Conservation (phyloP, 768 basidiomycete genomes). For the Atractiella rhizophila region DNA sequence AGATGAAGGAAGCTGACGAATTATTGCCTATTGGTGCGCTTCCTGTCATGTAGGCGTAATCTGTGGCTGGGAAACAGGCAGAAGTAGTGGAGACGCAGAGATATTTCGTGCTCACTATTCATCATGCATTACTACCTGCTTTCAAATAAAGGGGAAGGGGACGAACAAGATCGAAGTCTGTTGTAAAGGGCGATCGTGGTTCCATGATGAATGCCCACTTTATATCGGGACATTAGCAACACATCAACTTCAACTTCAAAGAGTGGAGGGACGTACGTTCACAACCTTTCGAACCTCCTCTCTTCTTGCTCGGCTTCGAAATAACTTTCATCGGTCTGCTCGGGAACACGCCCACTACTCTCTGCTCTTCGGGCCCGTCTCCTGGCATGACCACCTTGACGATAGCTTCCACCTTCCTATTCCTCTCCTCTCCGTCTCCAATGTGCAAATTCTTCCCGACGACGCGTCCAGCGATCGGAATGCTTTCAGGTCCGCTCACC, state of each 20-base stretch:
- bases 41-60: conserved; percentile 24
- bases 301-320: conserved; percentile 92
- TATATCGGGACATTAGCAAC: background rate
- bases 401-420: conserved; percentile 79
- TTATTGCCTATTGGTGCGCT: background rate
- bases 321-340: conserved; percentile 94
- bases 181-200: conserved; percentile 88
- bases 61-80: conserved; percentile 75
- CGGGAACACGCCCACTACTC: conserved; percentile 65
- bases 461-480: conserved; percentile 74
- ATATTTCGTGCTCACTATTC: conserved; percentile 86
- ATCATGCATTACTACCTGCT: background rate
- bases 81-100: conserved; percentile 84
- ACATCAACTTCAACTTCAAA: background rate
- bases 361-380: conserved; percentile 36
- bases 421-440: conserved; percentile 66
- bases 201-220: conserved; percentile 86
- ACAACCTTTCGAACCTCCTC: conserved; percentile 73
- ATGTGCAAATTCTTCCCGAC: conserved; percentile 89
- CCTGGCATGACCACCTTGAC: conserved; percentile 51
- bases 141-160: background rate
- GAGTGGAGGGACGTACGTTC: conserved; percentile 37
- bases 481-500: too few species aligned
- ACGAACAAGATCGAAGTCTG: conserved; percentile 47
- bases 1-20: conserved; percentile 42